These are phyloP conservation scores for Leptomonas seymouri DNA, from an alignment of 208 protist species.

Conservation along the genomic window DNA sequence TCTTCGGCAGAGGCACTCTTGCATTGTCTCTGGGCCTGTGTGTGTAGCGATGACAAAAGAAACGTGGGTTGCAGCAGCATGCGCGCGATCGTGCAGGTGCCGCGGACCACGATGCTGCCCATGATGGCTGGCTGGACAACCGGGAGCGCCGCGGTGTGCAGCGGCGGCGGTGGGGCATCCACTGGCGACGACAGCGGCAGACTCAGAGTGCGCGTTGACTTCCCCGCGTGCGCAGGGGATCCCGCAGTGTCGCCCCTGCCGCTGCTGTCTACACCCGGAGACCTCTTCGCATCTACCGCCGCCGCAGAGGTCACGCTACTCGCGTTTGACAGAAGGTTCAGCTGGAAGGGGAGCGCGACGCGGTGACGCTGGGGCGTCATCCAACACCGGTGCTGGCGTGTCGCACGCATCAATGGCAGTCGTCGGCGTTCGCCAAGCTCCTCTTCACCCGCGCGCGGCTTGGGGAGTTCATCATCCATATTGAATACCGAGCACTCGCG, in stretches of 20 bases:
- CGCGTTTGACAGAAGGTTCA: not conserved
- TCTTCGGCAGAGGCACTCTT: not conserved
- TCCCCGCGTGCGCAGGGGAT: too few relatives aligned
- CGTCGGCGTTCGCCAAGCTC: not conserved
- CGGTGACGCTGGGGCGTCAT: conserved; percentile 7
- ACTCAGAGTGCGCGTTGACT: too few relatives aligned
- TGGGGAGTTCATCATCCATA: too few relatives aligned
- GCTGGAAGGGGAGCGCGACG: conserved; percentile 2
- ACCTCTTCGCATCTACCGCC: not conserved
- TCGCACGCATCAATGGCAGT: not conserved
- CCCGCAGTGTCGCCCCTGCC: too few relatives aligned
- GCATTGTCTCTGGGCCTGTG: not conserved
- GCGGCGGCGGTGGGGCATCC: not conserved
- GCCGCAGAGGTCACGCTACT: not conserved
- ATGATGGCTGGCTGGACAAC: conserved; percentile 10
- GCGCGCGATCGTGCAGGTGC: conserved; percentile 26
- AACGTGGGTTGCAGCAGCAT: conserved; percentile 21
- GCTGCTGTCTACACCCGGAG: not conserved
- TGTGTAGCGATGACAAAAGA: not conserved
- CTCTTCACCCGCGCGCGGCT: too few relatives aligned
- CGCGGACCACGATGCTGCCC: conserved; percentile 24
- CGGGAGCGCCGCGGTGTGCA: conserved; percentile 2
- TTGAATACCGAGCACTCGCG: not conserved
- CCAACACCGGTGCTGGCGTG: conserved; percentile 16
- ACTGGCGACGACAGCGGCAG: not conserved